These are phyloP conservation scores for Cubamyces lactineus DNA, from an alignment of 768 basidiomycete species.

Conservation along the genomic window DNA sequence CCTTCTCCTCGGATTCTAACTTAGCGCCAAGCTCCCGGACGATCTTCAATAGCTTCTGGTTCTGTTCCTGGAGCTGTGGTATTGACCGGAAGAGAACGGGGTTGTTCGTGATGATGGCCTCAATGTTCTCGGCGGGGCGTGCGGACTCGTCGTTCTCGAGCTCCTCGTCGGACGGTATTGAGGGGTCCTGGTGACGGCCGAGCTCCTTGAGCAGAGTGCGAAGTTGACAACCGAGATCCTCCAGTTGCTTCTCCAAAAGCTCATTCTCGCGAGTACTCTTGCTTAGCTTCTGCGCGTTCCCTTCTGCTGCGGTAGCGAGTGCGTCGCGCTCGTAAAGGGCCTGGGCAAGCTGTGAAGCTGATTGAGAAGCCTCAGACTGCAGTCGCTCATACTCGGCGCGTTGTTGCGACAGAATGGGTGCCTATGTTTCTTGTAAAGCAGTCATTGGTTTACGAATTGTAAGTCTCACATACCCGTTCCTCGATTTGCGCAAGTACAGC, in stretches of 20 bases:
- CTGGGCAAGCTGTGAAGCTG: constrained; percentile 77
- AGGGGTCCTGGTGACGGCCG: constrained; percentile 80
- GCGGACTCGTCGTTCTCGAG: constrained; percentile 47
- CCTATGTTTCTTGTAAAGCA: constrained; percentile 48
- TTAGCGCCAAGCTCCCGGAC: constrained; percentile 80
- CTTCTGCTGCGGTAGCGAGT: constrained; percentile 55
- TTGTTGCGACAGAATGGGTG: constrained; percentile 89
- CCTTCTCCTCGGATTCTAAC: constrained; percentile 84
- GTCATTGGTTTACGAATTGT: not conserved
- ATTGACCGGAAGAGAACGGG: constrained; percentile 87
- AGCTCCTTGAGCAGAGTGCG: constrained; percentile 79
- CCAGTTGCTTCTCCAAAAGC: constrained; percentile 73
- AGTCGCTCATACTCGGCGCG: constrained; percentile 89
- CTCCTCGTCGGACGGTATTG: constrained; percentile 73
- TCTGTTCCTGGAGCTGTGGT: constrained; percentile 83
- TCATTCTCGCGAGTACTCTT: constrained; percentile 64
- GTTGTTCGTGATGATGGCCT: constrained; percentile 84
- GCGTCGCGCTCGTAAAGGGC: constrained; percentile 78
- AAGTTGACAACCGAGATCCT: constrained; percentile 84
- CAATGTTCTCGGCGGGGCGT: constrained; percentile 58
- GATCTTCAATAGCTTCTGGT: constrained; percentile 84
- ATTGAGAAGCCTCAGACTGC: constrained; percentile 75
- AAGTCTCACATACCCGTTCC: constrained; percentile 65
- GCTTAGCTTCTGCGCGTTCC: constrained; percentile 62
- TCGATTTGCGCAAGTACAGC: constrained; percentile 88